Base-by-base conservation (phyloP, 768 basidiomycete genomes). In the Podaxis carcinomalis region DNA sequence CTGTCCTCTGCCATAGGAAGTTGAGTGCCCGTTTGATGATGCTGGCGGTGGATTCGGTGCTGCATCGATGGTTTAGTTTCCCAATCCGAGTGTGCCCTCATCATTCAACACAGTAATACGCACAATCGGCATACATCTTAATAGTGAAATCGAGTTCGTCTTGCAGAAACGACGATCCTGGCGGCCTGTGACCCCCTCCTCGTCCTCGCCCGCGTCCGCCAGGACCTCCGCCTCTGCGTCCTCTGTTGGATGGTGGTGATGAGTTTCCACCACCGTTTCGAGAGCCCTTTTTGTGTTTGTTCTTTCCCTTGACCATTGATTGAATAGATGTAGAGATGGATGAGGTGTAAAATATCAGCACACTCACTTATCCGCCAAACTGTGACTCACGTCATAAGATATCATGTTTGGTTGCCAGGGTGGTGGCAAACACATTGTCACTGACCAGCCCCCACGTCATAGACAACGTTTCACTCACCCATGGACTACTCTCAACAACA, bases 71-170 rank as follows among this genome's bases (percentile, higher is more conserved):
- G 6, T 19, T 46, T 23, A 46, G 44, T 19, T 13, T 19, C 16
- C 16, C 25, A 36, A 7, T 6, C 13, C 1, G 9, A 21, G 11
- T 13, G 11, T 10, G 5, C 19, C 13, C 23, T 32, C 9, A 5
- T 32, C 10, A 5, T 25, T 13, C 50, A 32, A 21, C 35, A 23
- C 23, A 35, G 39, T 25, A 16, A 37, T 51, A 65, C 70, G 50
- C 51, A 72, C 70, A 66, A 64, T 72, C 60, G 14, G 69, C 67
- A 64, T 62, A 68, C 63, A 65, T 65, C 19, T 64, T 59, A 7
- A 69, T 16, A 25, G 56, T 71, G 52, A 71, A 67, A 42, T 68
- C 66, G 3, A 69, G 36, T 4, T 70, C 70, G 44, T 70, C 68
- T 23, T 67, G 63, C 6, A 67, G 28, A 53, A 65, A 64, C 35